phyloP scores from a whole-genome alignment of 495 filamentous ascomycete species.

The Sabuloglossum arenarium region DNA sequence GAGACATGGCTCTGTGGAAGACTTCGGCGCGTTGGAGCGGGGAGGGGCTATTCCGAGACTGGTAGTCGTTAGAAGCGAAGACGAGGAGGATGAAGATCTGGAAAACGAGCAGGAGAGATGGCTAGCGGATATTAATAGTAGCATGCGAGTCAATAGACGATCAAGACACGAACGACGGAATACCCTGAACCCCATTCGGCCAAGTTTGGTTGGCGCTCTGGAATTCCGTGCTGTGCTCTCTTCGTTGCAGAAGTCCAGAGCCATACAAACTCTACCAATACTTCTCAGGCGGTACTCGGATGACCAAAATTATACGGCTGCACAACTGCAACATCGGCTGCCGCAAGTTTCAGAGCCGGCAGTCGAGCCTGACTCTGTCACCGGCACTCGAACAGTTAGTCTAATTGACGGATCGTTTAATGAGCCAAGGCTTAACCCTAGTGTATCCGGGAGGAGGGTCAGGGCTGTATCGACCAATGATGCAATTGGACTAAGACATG shows the following conservation, averaged over 20 bases:
- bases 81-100: constrained; percentile 49
- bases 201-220: constrained; percentile 79
- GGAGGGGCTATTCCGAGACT: constrained; percentile 8
- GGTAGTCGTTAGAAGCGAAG: constrained; percentile 16
- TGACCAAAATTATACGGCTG: constrained; percentile 16
- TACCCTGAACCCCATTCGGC: constrained; percentile 65
- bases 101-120: constrained; percentile 33
- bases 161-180: constrained; percentile 39
- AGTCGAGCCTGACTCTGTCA: not conserved
- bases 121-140: constrained; percentile 69
- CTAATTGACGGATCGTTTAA: not conserved
- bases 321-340: not conserved
- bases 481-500: constrained; percentile 6
- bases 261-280: constrained; percentile 44
- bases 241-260: constrained; percentile 58
- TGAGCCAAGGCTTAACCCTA: not conserved
- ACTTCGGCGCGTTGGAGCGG: constrained; percentile 55
- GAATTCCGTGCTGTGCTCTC: constrained; percentile 84
- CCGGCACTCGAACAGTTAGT: not conserved
- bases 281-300: constrained; percentile 53
- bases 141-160: constrained; percentile 74
- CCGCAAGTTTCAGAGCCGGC: not conserved
- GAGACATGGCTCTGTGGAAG: constrained; percentile 31
- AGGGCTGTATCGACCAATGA: constrained; percentile 1
- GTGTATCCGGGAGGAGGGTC: constrained; percentile 1